phyloP scores from a whole-genome alignment of 257 asterid genomes.

The Rhazya stricta region DNA sequence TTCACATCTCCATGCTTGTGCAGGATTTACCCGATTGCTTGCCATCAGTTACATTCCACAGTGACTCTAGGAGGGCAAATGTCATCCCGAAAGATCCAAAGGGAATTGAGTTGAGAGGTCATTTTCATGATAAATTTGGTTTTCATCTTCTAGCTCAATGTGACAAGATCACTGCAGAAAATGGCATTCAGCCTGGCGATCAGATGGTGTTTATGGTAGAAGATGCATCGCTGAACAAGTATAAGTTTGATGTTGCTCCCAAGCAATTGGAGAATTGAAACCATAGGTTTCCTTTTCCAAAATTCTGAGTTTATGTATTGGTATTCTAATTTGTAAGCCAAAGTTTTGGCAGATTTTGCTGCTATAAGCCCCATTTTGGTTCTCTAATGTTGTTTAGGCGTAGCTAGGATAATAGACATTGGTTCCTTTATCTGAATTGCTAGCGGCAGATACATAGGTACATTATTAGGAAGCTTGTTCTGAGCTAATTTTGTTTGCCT shows the following conservation, averaged over 20 bases:
- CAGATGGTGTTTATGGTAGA: conserved; percentile 6
- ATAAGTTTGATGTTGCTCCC: conserved; percentile 4
- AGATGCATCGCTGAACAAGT: conserved; percentile 5
- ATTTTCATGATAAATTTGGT: conserved; percentile 9
- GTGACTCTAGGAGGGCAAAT: conserved; percentile 2
- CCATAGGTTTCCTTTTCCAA: too few relatives aligned
- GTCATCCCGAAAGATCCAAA: conserved; percentile 15
- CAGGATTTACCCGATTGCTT: conserved; percentile 17
- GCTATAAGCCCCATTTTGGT: not conserved
- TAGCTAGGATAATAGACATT: not conserved
- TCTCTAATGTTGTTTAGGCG: not conserved
- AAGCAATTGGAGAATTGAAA: not conserved
- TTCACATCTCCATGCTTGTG: conserved; percentile 6
- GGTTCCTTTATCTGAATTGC: too few relatives aligned
- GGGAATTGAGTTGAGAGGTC: conserved; percentile 15
- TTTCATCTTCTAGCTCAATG: not conserved
- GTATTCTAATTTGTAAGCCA: too few relatives aligned
- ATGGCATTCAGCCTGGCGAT: conserved; percentile 24
- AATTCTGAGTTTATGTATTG: too few relatives aligned
- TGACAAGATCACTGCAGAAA: conserved; percentile 8
- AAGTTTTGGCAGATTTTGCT: not conserved
- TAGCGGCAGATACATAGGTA: too few relatives aligned
- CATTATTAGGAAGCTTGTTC: too few relatives aligned
- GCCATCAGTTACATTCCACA: conserved; percentile 3
- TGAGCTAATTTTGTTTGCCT: too few relatives aligned